Percentiles rank a stretch among this genome's conserved stretches.
Conservation (phyloP, 768 basidiomycete genomes). For the Mycena capillaripes region DNA sequence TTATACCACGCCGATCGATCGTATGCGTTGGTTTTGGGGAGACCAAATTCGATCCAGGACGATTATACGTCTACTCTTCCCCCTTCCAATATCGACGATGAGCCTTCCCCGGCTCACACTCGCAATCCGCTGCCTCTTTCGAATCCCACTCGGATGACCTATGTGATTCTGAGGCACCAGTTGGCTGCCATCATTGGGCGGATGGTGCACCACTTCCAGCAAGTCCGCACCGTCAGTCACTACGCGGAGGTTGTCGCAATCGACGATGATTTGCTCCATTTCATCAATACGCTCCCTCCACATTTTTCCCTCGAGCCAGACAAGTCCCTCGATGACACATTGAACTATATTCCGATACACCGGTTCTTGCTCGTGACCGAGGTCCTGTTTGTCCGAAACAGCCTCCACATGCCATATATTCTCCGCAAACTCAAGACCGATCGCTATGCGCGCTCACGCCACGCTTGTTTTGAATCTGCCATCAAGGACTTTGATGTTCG, state of each 20-base stretch:
- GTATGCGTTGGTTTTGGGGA: slow-evolving; percentile 90
- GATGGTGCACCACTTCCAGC: slow-evolving; percentile 95
- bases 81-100: slow-evolving; percentile 81
- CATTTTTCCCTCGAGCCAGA: slow-evolving; percentile 85
- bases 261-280: slow-evolving; percentile 87
- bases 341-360: slow-evolving; percentile 81
- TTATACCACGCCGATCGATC: slow-evolving; percentile 95
- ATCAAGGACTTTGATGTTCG: slow-evolving; percentile 89
- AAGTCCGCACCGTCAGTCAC: slow-evolving; percentile 80
- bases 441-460: slow-evolving; percentile 84
- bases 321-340: slow-evolving; percentile 77
- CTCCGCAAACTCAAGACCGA: slow-evolving; percentile 84
- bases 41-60: slow-evolving; percentile 92
- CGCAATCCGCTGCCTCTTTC: slow-evolving; percentile 71
- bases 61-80: slow-evolving; percentile 87
- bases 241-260: slow-evolving; percentile 87
- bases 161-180: slow-evolving; percentile 87
- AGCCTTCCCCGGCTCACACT: slow-evolving; percentile 58
- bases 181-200: slow-evolving; percentile 89
- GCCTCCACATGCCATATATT: slow-evolving; percentile 90
- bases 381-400: slow-evolving; percentile 87
- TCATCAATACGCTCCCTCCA: slow-evolving; percentile 82
- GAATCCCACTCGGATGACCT: slow-evolving; percentile 87
- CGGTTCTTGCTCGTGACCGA: slow-evolving; percentile 93
- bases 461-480: slow-evolving; percentile 93